Conservation (phyloP, 176 grass and related monocot species). For the Melocanna baccifera region DNA sequence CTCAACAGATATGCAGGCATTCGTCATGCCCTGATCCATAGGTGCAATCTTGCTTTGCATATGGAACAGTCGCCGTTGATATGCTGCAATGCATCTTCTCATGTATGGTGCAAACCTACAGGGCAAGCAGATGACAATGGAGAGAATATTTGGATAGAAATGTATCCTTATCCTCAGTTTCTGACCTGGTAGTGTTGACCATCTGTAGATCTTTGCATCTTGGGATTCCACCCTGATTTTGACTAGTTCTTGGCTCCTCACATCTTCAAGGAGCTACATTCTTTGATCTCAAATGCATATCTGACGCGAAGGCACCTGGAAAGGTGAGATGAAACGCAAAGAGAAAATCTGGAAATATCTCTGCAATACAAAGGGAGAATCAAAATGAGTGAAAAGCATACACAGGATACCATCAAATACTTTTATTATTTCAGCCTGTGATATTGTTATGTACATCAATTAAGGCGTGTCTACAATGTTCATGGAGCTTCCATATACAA, state of each 20-base stretch:
- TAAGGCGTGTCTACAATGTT: constrained; percentile 7
- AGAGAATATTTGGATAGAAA: constrained; percentile 32
- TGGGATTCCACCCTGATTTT: constrained; percentile 2
- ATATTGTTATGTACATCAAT: constrained; percentile 25
- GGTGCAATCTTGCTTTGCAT: neutral
- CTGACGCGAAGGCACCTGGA: neutral
- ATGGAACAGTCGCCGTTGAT: constrained; percentile 11
- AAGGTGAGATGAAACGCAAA: neutral
- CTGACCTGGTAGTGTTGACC: constrained; percentile 18
- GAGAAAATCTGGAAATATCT: constrained; percentile 8
- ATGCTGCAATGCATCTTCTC: constrained; percentile 15
- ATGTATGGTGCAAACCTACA: constrained; percentile 17
- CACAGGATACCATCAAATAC: neutral
- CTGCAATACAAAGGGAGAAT: neutral
- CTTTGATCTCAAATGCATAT: constrained; percentile 21
- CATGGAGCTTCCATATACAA: constrained; percentile 38
- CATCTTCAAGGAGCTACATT: neutral
- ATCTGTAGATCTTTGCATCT: constrained; percentile 25
- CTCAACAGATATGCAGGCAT: constrained; percentile 23
- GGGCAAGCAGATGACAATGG: constrained; percentile 17
- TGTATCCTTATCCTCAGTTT: constrained; percentile 40
- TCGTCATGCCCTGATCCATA: neutral
- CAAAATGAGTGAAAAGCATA: neutral
- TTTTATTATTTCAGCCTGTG: constrained; percentile 8
- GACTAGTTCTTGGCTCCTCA: constrained; percentile 40